Base-by-base conservation (phyloP, 1,284 basidiomycete genomes). In the Trichosporon asahii region DNA sequence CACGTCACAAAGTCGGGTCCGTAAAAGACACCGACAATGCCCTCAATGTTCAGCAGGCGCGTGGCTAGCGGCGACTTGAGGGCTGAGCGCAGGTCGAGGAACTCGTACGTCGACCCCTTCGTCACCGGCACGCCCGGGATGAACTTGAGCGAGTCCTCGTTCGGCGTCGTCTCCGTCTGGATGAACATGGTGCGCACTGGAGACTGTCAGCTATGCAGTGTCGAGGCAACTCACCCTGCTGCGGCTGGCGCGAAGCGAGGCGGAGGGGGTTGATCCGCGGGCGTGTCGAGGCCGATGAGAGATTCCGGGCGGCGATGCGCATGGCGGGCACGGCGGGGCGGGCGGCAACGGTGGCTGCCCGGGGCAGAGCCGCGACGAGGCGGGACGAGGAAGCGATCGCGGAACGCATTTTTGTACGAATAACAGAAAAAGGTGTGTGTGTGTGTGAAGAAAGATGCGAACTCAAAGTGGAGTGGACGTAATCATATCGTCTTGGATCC, bases 1-100 rank as follows among this genome's bases (percentile, higher is more conserved):
- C 99, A 93, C 0, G 95, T 96, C 77, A 99, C 94, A 80, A 99
- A 99, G 84, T 99, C 97, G 2, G 96, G 97, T 0, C 96, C 96
- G 81, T 93, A 99, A 82, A 98, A 98, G 46, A 99, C 89, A 67
- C 88, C 88, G 31, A 88, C 89, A 70, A 99, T 90, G 65, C 96
- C 97, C 67, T 96, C 91, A 69, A 99, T 89, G 70, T 92, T 93
- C 88, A 99, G 94, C 37, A 99, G 88, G 9, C 92, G 90, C 73
- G 96, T 90, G 21, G 96, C 96, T 15, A 99, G 88, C 0, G 96
- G 95, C 0, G 96, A 98, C 18, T 86, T 84, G 60, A 96, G 88
- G 0, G 95, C 90, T 1, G 91, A 86, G 46, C 90, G 90, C 2
- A 91, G 91, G 82, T 98, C 94, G 68, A 97, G 89, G 83, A 99